A percentile compares a stretch with the other conserved stretches of the same genome.
Evolutionary conservation across 163 green algal genomes (phyloP).

Genomic region (Chlamydomonas reinhardtii): DNA sequence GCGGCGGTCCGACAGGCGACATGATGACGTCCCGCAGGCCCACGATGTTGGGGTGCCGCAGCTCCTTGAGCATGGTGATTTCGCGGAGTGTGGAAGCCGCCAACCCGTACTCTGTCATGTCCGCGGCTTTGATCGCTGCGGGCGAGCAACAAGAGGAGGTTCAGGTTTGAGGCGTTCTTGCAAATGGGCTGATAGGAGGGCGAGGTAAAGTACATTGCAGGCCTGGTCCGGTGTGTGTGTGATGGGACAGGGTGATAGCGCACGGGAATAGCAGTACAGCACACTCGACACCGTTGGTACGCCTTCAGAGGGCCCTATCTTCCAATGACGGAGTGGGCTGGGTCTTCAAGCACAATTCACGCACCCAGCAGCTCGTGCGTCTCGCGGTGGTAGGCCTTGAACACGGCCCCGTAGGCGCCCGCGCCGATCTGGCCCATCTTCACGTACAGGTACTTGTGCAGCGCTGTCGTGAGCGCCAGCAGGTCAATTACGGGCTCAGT

Average conservation of each 20-base stretch:
- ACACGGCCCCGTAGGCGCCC: slow-evolving; percentile 65
- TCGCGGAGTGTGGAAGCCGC: slow-evolving; percentile 69
- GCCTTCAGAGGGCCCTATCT: too few relatives aligned
- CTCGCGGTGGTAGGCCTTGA: slow-evolving; percentile 72
- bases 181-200: too few relatives aligned
- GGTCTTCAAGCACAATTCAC: not conserved
- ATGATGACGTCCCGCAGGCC: slow-evolving; percentile 74
- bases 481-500: not conserved
- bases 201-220: too few relatives aligned
- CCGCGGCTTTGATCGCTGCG: slow-evolving; percentile 86
- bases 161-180: too few relatives aligned
- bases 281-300: too few relatives aligned
- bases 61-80: slow-evolving; percentile 49
- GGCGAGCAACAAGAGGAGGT: too few relatives aligned
- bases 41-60: slow-evolving; percentile 58
- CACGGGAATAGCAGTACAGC: too few relatives aligned
- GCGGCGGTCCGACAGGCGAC: too few relatives aligned
- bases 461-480: not conserved
- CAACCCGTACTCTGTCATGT: slow-evolving; percentile 81
- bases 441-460: slow-evolving; percentile 16
- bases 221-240: too few relatives aligned
- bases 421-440: not conserved
- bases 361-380: slow-evolving; percentile 69
- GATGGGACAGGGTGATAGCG: too few relatives aligned
- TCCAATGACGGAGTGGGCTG: too few relatives aligned